Conservation (phyloP, 2,329 filamentous ascomycete species). For the Piedraia hortae region DNA sequence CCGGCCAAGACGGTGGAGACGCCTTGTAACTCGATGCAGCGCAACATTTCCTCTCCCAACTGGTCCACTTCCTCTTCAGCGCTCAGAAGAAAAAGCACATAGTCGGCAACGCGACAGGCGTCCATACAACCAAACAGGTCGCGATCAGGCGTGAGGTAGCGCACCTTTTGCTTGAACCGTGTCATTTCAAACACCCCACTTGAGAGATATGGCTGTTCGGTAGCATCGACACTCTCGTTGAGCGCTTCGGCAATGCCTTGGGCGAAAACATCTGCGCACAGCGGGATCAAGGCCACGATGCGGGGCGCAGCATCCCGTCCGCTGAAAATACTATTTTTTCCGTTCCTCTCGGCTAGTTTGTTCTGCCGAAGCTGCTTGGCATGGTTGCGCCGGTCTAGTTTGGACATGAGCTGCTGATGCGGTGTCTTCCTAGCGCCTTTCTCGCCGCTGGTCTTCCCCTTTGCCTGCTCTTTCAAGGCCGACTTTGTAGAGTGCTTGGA, state of each 20-base stretch:
- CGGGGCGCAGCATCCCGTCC: constrained; percentile 67
- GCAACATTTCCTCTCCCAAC: constrained; percentile 58
- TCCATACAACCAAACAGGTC: constrained; percentile 58
- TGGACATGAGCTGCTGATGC: constrained; percentile 92
- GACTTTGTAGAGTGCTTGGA: constrained; percentile 73
- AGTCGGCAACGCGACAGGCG: constrained; percentile 69
- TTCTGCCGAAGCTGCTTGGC: constrained; percentile 65
- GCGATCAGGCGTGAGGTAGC: constrained; percentile 50
- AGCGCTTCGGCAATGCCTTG: constrained; percentile 38
- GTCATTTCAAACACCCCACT: constrained; percentile 39
- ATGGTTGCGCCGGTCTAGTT: constrained; percentile 83
- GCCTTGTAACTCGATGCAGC: constrained; percentile 75
- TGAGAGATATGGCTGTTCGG: constrained; percentile 27
- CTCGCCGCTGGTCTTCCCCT: constrained; percentile 56
- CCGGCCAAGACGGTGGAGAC: constrained; percentile 76
- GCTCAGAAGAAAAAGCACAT: constrained; percentile 64
- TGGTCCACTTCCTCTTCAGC: constrained; percentile 61
- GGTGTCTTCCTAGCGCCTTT: constrained; percentile 53
- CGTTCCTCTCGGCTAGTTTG: constrained; percentile 61
- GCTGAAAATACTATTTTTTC: constrained; percentile 55
- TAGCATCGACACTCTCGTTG: constrained; percentile 55
- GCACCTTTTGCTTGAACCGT: constrained; percentile 80
- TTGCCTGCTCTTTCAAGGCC: constrained; percentile 55
- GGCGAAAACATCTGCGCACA: constrained; percentile 46
- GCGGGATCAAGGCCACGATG: constrained; percentile 63